Conservation (phyloP, 75 land plant species). For the Larix kaempferi region DNA sequence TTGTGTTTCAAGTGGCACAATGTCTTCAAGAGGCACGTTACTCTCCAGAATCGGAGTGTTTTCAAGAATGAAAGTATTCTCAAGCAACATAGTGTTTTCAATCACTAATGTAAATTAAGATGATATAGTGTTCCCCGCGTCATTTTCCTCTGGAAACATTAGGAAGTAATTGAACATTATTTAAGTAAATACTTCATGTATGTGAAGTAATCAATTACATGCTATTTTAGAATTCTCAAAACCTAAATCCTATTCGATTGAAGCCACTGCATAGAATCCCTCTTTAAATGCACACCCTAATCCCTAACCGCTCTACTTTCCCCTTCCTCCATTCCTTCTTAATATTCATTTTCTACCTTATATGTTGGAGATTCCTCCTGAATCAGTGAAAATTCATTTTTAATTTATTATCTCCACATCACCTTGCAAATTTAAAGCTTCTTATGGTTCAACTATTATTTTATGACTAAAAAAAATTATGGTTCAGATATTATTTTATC, state of each 20-base stretch:
- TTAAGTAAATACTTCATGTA: no score
- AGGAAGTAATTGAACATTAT: no score
- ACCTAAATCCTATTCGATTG: no score
- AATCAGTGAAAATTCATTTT: background rate
- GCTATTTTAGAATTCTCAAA: no score
- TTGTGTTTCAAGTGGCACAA: background rate
- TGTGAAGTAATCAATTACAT: no score
- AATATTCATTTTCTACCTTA: no score
- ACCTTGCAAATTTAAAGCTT: background rate
- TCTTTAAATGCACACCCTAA: no score
- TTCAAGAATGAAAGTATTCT: background rate
- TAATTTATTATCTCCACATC: background rate
- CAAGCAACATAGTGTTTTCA: background rate
- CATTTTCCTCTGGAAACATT: constrained; percentile 7
- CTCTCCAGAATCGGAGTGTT: background rate
- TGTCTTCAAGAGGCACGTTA: background rate
- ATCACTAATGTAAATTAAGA: background rate
- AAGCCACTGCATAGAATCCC: no score
- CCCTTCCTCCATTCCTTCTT: no score
- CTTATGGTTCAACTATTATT: background rate
- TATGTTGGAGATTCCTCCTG: background rate
- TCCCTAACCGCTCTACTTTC: no score
- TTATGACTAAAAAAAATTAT: background rate
- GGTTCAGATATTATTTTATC: background rate
- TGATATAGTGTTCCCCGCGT: background rate